A percentile compares a stretch with the other conserved stretches of the same genome.
phyloP scores from a whole-genome alignment of 345 rosid genomes.

The Gossypium rotundifolium region DNA sequence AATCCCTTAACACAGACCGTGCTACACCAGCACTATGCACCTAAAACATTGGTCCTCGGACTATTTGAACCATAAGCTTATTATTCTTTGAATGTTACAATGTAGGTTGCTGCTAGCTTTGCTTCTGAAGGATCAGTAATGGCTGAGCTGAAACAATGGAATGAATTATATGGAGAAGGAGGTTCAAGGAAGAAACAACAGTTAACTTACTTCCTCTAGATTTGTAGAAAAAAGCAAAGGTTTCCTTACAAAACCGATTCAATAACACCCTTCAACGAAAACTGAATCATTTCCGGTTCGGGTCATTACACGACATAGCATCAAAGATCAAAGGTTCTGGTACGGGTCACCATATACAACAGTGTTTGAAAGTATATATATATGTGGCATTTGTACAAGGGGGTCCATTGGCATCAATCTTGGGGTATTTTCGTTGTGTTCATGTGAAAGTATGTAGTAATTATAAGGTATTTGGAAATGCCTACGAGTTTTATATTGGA shows the following conservation, averaged over 20 bases:
- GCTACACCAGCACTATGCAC: not conserved
- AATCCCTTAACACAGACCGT: not conserved
- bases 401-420: not conserved
- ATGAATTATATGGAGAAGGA: slow-evolving; percentile 83
- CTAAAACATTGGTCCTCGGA: not conserved
- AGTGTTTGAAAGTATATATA: not conserved
- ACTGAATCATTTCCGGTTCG: not conserved
- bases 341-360: not conserved
- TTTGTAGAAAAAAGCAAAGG: slow-evolving; percentile 9
- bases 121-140: slow-evolving; percentile 70
- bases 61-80: not conserved
- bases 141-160: slow-evolving; percentile 88
- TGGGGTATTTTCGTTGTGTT: slow-evolving; percentile 7
- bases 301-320: slow-evolving; percentile 1
- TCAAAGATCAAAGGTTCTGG: not conserved
- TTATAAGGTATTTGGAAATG: slow-evolving; percentile 10
- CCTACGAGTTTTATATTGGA: not conserved
- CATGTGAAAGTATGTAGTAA: slow-evolving; percentile 4
- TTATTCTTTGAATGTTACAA: not conserved
- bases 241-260: not conserved
- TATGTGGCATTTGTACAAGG: slow-evolving; percentile 6
- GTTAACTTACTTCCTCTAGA: slow-evolving; percentile 73
- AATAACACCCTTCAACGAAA: not conserved
- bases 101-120: slow-evolving; percentile 88
- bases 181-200: slow-evolving; percentile 90